Base-by-base conservation (phyloP, 176 grass and related monocot genomes). In the Hordeum marinum region DNA sequence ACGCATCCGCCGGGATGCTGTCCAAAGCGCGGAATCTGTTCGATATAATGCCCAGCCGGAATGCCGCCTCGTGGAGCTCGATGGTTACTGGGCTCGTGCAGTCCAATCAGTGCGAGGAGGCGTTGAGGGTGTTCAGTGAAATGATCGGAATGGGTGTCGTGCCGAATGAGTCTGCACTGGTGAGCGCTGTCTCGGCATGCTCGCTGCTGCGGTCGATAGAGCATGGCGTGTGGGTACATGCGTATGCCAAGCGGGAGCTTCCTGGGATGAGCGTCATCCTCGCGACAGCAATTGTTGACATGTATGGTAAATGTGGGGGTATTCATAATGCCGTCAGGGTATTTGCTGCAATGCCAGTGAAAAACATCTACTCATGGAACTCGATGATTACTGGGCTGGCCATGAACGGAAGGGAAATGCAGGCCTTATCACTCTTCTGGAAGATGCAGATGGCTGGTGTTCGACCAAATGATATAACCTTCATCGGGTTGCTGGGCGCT, bases 291-390 rank as follows among this genome's bases (percentile, higher is more conserved):
- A 75, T 94, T 9, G 68, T 94, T 2, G 90, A 90, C 88, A 92
- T 94, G 93, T 94, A 92, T 20, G 93, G 90, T 12, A 94, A 94
- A 80, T 94, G 93, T 32, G 93, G 93, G 39, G 78, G 80, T 17
- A 86, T 95, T 72, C 71, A 2, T 2, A 84, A 81, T 65, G 90
- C 90, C 27, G 20, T 90, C 23, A 75, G 23, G 45, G 80, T 92
- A 43, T 95, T 95, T 14, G 29, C 81, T 5, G 26, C 35, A 14
- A 92, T 95, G 85, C 85, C 88, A 0, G 48, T 68, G 27, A 90
- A 89, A 80, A 95, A 92, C 42, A 63, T 92, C 23, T 94, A 92
- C 57, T 59, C 93, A 0, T 95, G 90, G 88, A 95, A 95, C 63
- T 92, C 93, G 2, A 81, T 94, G 90, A 84, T 94, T 10, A 14